Base-by-base conservation (phyloP, 2,329 filamentous ascomycete genomes). In the Rhexocercosporidium sp. region DNA sequence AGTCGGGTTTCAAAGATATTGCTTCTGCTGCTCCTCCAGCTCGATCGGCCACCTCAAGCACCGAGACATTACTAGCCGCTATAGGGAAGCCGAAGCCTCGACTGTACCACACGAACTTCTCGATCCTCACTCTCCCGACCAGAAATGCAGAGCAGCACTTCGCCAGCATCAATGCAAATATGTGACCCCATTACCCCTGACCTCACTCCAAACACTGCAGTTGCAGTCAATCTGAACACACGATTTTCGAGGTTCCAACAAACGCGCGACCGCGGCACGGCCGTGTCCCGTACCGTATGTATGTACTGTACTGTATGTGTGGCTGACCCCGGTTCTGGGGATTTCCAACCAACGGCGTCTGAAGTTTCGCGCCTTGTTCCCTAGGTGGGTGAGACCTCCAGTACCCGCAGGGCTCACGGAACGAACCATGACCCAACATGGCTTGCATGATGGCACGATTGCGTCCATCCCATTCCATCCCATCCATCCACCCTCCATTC, bases 241-340 rank as follows among this genome's bases (percentile, higher is more conserved):
- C 8, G 8, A 37, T 37, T 9, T 16, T 16, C 53, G 34, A 60
- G 44, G 34, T 56, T 44, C 39, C 61, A 56, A 46, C 47, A 46
- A 11, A 53, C 54, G 49, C 49, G 11, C 27, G 22, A 46, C 29
- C 9, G 49, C 51, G 39, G 62, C 51, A 57, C 51, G 56, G 37
- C n/a, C 18, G 2, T 37, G 34, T 37, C 8, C 2, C 8, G 29
- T n/a, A n/a, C n/a, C n/a, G n/a, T n/a, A n/a, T n/a, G n/a, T n/a
- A n/a, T n/a, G n/a, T n/a, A n/a, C n/a, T n/a, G n/a, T n/a, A n/a
- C n/a, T n/a, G n/a, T n/a, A n/a, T n/a, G 44, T 39, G 62, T 53
- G 47, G 27, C 39, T 31, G 16, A 62, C 64, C 64, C 64, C 41
- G 64, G 64, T 61, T 66, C 22, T 53, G 46, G 64, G 59, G 64